Evolutionary conservation across 371 early-diverging fungal genomes (phyloP).

Genomic region (Mortierella sp.): DNA sequence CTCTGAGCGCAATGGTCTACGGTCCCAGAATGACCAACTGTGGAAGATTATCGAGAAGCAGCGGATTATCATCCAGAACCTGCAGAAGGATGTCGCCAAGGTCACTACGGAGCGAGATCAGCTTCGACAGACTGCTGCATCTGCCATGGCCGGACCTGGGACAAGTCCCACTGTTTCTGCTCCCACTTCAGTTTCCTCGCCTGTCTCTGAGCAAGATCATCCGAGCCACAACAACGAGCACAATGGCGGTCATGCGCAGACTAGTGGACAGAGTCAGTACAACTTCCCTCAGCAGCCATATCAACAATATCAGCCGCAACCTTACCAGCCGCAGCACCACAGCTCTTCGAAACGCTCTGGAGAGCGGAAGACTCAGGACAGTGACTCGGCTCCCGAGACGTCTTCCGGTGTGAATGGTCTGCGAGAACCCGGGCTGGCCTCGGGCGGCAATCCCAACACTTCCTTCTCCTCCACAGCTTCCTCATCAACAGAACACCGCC

Average conservation of each 20-base stretch:
- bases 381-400: constrained; percentile 5
- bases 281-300: constrained; percentile 4
- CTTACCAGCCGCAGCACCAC: constrained; percentile 14
- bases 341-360: constrained; percentile 16
- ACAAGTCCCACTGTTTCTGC: constrained; percentile 56
- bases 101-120: constrained; percentile 66
- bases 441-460: constrained; percentile 30
- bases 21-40: constrained; percentile 85
- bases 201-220: constrained; percentile 23
- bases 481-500: constrained; percentile 18
- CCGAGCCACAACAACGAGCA: neutral
- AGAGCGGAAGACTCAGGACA: constrained; percentile 18
- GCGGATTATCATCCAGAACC: constrained; percentile 80
- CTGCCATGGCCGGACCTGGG: too few species aligned
- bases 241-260: neutral
- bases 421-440: constrained; percentile 41
- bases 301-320: constrained; percentile 1
- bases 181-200: constrained; percentile 52
- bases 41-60: constrained; percentile 94
- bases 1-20: constrained; percentile 59
- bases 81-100: constrained; percentile 68
- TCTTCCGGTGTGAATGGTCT: neutral
- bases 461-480: constrained; percentile 24
- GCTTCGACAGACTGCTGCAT: constrained; percentile 61
- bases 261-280: constrained; percentile 1